phyloP scores from a whole-genome alignment of 495 filamentous ascomycete genomes.

The Jackrogersella minutella region DNA sequence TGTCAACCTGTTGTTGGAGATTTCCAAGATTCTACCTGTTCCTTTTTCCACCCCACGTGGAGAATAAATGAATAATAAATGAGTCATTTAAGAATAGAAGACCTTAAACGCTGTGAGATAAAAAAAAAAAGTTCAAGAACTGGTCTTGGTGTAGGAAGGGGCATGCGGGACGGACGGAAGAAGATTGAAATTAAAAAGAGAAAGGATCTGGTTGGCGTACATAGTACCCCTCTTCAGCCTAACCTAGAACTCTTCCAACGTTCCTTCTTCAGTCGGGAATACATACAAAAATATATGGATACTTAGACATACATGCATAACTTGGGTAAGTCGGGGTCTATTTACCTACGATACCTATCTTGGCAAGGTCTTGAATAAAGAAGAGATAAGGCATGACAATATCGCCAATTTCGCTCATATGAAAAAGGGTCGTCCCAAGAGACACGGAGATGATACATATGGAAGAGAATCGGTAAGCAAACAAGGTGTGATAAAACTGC shows the following conservation, averaged over 20 bases:
- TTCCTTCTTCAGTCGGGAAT: background rate
- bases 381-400: background rate
- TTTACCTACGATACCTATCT: background rate
- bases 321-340: constrained; percentile 5
- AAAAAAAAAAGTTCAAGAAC: constrained; percentile 13
- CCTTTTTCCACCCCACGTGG: constrained; percentile 20
- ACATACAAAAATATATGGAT: constrained; percentile 7
- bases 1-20: background rate
- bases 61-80: constrained; percentile 24
- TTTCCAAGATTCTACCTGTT: background rate
- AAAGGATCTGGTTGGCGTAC: constrained; percentile 24
- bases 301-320: constrained; percentile 13
- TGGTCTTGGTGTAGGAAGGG: background rate
- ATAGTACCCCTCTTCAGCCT: constrained; percentile 38
- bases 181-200: constrained; percentile 13
- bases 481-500: background rate
- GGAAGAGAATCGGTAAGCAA: background rate
- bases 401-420: constrained; percentile 10
- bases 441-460: background rate
- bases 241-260: constrained; percentile 23
- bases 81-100: constrained; percentile 33
- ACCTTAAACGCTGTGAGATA: constrained; percentile 3
- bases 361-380: constrained; percentile 1
- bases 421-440: constrained; percentile 1
- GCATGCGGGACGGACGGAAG: constrained; percentile 27